Conservation (phyloP, 78 protist species). For the Parvularia atlantis region DNA sequence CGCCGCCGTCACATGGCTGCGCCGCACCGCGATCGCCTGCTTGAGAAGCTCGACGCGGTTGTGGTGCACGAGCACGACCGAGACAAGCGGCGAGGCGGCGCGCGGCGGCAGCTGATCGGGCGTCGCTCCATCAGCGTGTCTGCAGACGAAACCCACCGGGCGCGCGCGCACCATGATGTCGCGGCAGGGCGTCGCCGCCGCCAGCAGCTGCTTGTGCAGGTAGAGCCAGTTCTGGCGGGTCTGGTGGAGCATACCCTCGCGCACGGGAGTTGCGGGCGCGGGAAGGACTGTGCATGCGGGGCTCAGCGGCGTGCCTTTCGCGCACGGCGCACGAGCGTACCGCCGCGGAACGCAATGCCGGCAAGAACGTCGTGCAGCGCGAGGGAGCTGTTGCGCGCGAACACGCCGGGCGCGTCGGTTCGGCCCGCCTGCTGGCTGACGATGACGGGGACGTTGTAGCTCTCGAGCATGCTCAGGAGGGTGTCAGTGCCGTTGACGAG, state of each 20-base stretch:
- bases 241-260: too few relatives aligned
- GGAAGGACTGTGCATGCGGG: too few relatives aligned
- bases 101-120: background rate
- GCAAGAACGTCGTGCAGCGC: background rate
- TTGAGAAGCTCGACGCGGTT: background rate
- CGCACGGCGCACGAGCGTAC: too few relatives aligned
- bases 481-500: background rate
- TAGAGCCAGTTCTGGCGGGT: too few relatives aligned
- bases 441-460: background rate
- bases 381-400: background rate
- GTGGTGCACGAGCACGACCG: background rate
- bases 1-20: too few relatives aligned
- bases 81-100: background rate
- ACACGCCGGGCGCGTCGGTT: background rate
- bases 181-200: background rate
- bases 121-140: background rate
- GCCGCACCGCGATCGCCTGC: constrained; percentile 10
- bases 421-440: background rate
- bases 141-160: too few relatives aligned
- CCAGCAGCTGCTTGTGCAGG: too few relatives aligned
- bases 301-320: too few relatives aligned
- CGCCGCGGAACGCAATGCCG: background rate
- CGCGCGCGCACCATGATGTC: too few relatives aligned
- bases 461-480: background rate
- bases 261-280: too few relatives aligned